Evolutionary conservation across 2,329 filamentous ascomycete species (phyloP), one percentile per base, ranked within the genome.

Genomic region (Ustulina deusta): DNA sequence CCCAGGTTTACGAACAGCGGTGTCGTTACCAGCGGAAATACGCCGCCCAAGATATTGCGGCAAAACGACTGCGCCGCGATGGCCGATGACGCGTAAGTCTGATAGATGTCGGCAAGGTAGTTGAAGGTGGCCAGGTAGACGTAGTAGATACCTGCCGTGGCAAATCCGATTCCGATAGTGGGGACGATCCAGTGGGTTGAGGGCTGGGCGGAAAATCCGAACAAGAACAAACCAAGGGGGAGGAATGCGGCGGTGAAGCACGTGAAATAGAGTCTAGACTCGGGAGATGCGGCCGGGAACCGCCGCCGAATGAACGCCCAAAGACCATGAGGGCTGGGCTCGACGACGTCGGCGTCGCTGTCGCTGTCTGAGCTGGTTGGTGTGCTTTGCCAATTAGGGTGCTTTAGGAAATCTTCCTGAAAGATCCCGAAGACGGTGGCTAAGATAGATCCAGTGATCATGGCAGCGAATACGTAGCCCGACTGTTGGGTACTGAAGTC

Each of bases 51-150:
- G 1, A 97, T 83, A 77, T 97, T 97, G 11, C 94, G 88, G 74
- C 93, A 95, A 77, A 93, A 97, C 17, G 89, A 91, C 81, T 97
- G 93, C 0, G 94, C 93, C 0, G 94, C 94, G 6, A 97, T 82
- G 0, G 94, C 94, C 0, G 92, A 96, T 44, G 90, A 93, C 0
- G 94, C 93, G 74, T 95, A 97, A 2, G 87, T 84, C 76, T 94
- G 91, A 78, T 97, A 97, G 1, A 90, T 91, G 76, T 97, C 94
- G 22, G 94, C 93, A 1, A 97, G 85, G 74, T 97, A 97, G 77
- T 97, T 97, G 82, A 97, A 97, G 0, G 93, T 92, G 2, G 94
- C 91, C 0, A 97, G 85, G 76, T 97, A 97, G 40, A 97, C 89
- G 46, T 89, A 90, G 78, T 93, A 95, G 71, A 97, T 97, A 32